phyloP scores from a whole-genome alignment of 495 filamentous ascomycete species.

The Melanomma pulvis-pyrius region DNA sequence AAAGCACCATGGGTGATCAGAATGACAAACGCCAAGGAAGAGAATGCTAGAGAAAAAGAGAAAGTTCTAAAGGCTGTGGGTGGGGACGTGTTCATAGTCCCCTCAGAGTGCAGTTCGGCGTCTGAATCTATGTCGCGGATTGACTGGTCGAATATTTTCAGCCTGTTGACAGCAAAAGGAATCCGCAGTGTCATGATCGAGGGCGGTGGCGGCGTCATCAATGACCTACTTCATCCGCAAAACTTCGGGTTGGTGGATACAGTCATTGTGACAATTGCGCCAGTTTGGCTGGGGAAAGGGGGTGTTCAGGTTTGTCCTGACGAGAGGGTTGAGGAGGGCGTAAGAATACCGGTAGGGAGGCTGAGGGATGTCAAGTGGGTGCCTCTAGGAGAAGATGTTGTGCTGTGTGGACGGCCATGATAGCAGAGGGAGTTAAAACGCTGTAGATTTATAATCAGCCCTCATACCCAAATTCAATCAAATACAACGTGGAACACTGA shows the following conservation, averaged over 20 bases:
- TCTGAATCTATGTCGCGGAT: constrained; percentile 29
- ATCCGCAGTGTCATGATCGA: constrained; percentile 86
- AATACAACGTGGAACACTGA: not conserved
- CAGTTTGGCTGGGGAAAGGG: constrained; percentile 77
- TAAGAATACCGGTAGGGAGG: constrained; percentile 59
- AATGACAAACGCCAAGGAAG: constrained; percentile 44
- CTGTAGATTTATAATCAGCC: not conserved
- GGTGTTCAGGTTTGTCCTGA: constrained; percentile 73
- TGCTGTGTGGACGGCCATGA: constrained; percentile 67
- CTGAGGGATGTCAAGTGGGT: constrained; percentile 71
- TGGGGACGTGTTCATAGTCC: constrained; percentile 53
- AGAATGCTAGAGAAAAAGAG: constrained; percentile 38
- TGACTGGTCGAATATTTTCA: constrained; percentile 66
- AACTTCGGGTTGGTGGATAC: constrained; percentile 67
- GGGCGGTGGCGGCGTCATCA: constrained; percentile 78
- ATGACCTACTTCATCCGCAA: constrained; percentile 65
- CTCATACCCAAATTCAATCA: not conserved
- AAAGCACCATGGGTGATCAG: constrained; percentile 69
- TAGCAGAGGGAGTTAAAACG: not conserved
- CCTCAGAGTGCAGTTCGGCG: constrained; percentile 38
- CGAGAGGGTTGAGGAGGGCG: constrained; percentile 55
- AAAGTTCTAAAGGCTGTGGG: constrained; percentile 53
- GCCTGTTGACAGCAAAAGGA: constrained; percentile 58
- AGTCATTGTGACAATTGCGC: constrained; percentile 82
- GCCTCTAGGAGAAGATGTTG: constrained; percentile 75